phyloP scores from a whole-genome alignment of 768 basidiomycete species.

The Naematelia aurantialba region DNA sequence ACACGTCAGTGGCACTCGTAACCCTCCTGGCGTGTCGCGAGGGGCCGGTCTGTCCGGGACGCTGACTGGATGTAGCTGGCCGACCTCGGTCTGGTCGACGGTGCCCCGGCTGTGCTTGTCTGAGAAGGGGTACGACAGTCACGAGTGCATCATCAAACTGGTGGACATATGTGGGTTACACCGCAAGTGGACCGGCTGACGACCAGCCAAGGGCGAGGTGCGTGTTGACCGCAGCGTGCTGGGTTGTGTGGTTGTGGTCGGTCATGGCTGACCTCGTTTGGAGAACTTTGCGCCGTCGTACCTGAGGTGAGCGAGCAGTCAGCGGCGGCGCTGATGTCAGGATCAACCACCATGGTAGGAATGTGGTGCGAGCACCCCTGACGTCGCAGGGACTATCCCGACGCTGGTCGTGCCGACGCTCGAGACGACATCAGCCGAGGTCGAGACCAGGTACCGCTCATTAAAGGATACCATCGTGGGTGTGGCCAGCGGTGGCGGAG shows the following conservation, averaged over 20 bases:
- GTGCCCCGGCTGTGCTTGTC: conserved; percentile 48
- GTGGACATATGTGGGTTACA: conserved; percentile 39
- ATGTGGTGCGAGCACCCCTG: neutral
- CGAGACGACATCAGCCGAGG: conserved; percentile 65
- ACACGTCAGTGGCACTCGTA: conserved; percentile 55
- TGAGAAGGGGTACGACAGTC: conserved; percentile 79
- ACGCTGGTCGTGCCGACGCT: conserved; percentile 78
- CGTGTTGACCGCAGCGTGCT: conserved; percentile 2
- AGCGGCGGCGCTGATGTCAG: conserved; percentile 48
- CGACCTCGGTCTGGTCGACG: conserved; percentile 47
- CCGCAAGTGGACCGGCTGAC: neutral
- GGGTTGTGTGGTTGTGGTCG: neutral
- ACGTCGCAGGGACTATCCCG: conserved; percentile 64
- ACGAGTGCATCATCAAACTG: conserved; percentile 67
- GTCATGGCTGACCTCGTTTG: conserved; percentile 5
- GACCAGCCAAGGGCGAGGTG: conserved; percentile 62
- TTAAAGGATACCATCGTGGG: conserved; percentile 69
- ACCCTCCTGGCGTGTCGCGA: too few species aligned
- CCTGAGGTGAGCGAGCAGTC: conserved; percentile 46
- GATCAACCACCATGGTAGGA: conserved; percentile 68
- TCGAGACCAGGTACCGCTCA: conserved; percentile 76
- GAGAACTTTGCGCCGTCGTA: conserved; percentile 71
- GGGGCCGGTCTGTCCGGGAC: too few species aligned
- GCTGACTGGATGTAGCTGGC: conserved; percentile 27
- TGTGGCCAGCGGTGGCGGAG: too few species aligned